Conservation (phyloP, 257 asterid genomes). For the Rubia yunnanensis region DNA sequence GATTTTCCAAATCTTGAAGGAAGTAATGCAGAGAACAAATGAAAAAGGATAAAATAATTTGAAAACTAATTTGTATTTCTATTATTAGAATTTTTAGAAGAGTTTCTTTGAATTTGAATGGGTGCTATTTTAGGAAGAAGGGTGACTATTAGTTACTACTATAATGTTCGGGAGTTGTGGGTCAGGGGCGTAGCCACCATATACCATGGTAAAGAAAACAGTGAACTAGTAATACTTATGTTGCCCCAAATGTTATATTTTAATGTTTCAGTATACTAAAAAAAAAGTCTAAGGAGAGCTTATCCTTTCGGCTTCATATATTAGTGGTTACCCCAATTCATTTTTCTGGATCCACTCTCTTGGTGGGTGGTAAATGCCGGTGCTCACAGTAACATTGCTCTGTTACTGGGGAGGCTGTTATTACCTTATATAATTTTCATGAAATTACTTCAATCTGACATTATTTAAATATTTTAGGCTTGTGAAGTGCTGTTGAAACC, state of each 20-base stretch:
- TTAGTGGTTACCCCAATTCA: too few species aligned
- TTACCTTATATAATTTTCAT: not conserved
- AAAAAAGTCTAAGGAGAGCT: too few species aligned
- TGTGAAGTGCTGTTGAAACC: conserved; percentile 81
- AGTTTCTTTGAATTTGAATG: not conserved
- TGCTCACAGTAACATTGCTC: not conserved
- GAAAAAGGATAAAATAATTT: not conserved
- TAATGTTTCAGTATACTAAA: too few species aligned
- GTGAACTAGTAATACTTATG: too few species aligned
- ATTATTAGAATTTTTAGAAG: not conserved
- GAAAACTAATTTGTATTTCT: not conserved
- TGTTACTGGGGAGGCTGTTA: not conserved
- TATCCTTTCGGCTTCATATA: too few species aligned
- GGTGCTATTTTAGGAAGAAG: not conserved
- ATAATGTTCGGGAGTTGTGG: too few species aligned
- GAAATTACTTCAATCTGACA: not conserved
- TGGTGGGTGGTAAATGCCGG: too few species aligned
- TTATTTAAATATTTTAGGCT: conserved; percentile 44
- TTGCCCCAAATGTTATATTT: too few species aligned
- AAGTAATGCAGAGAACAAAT: not conserved
- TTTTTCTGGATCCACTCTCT: too few species aligned
- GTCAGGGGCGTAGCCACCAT: too few species aligned
- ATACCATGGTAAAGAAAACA: too few species aligned
- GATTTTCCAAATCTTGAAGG: not conserved
- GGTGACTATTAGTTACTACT: too few species aligned